Percentiles rank a stretch among this genome's conserved stretches.
Conservation (phyloP, 805 yeast genomes). For the Starmerella apis region DNA sequence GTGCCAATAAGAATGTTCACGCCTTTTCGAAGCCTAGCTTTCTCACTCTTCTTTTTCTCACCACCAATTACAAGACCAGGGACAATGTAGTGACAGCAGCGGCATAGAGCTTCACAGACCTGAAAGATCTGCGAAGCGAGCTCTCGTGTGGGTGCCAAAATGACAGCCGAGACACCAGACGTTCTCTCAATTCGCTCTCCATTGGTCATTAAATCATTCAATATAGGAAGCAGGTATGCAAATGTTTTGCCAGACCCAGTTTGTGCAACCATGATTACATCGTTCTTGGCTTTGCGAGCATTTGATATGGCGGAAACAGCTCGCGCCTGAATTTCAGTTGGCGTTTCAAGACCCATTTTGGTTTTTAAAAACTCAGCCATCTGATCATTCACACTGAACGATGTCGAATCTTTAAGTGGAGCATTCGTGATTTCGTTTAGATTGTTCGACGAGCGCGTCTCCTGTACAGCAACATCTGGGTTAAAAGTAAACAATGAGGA, state of each 20-base stretch:
- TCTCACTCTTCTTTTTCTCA: slow-evolving; percentile 92
- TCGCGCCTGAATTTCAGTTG: slow-evolving; percentile 78
- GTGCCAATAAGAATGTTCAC: slow-evolving; percentile 93
- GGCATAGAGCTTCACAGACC: slow-evolving; percentile 60
- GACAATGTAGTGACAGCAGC: slow-evolving; percentile 77
- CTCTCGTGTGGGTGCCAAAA: slow-evolving; percentile 90
- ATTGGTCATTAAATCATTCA: slow-evolving; percentile 58
- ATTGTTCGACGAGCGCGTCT: slow-evolving; percentile 10
- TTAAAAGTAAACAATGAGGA: slow-evolving; percentile 77
- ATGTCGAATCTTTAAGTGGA: slow-evolving; percentile 55
- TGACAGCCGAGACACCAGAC: slow-evolving; percentile 76
- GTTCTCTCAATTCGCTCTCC: slow-evolving; percentile 24
- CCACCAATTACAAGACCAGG: slow-evolving; percentile 98
- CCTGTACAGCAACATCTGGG: slow-evolving; percentile 37
- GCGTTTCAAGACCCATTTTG: slow-evolving; percentile 33
- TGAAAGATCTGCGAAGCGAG: slow-evolving; percentile 80
- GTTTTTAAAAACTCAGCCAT: slow-evolving; percentile 9
- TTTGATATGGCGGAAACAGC: slow-evolving; percentile 51
- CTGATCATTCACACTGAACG: slow-evolving; percentile 13
- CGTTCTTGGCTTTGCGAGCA: slow-evolving; percentile 38
- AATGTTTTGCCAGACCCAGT: slow-evolving; percentile 98
- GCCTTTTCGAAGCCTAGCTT: slow-evolving; percentile 91
- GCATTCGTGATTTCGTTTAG: slow-evolving; percentile 53
- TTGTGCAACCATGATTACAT: slow-evolving; percentile 86
- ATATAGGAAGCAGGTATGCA: slow-evolving; percentile 74